Conservation (phyloP, 257 asterid genomes). For the Linaria vulgaris region DNA sequence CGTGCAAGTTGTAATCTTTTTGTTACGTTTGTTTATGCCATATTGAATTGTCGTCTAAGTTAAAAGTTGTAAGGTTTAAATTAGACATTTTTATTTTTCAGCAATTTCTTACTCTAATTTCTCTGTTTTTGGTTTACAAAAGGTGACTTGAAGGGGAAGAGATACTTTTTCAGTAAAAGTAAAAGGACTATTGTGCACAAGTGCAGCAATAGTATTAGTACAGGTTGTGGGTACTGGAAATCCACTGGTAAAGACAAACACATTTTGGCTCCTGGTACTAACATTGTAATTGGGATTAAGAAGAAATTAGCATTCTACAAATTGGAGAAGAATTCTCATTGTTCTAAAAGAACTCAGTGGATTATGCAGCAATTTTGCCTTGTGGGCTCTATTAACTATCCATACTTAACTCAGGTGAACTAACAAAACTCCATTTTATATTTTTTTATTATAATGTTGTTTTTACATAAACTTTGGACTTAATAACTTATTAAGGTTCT, state of each 20-base stretch:
- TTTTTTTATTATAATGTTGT: no score
- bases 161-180: slow-evolving; percentile 17
- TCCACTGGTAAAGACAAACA: slow-evolving; percentile 35
- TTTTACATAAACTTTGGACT: neutral
- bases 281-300: slow-evolving; percentile 34
- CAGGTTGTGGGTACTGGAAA: slow-evolving; percentile 54
- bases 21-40: no score
- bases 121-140: neutral
- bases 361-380: slow-evolving; percentile 44
- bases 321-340: slow-evolving; percentile 23
- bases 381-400: slow-evolving; percentile 28
- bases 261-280: slow-evolving; percentile 27
- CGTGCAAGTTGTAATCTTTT: no score
- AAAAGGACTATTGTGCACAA: slow-evolving; percentile 23
- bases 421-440: neutral
- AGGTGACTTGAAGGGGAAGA: neutral
- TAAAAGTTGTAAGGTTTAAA: no score
- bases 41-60: no score
- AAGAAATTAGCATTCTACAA: slow-evolving; percentile 37
- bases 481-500: neutral
- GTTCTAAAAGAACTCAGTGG: slow-evolving; percentile 43
- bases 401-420: slow-evolving; percentile 31
- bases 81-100: no score
- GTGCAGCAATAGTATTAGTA: slow-evolving; percentile 12
- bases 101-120: no score